Conservation (phyloP, 2,329 filamentous ascomycete species). For the Thermothelomyces thermophilus region DNA sequence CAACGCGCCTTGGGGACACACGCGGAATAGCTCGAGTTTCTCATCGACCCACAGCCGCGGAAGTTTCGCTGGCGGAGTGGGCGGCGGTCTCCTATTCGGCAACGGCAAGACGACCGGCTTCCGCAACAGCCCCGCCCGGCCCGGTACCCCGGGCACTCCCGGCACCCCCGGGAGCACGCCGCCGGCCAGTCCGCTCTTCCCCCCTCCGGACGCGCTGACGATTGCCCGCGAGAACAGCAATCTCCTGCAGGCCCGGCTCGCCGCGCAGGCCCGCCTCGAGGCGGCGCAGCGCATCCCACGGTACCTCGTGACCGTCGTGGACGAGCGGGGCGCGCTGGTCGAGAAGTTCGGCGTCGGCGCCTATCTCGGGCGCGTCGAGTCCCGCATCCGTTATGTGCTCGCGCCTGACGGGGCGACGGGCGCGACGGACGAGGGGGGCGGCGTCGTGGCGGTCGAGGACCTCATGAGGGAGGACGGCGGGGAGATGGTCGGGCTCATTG, state of each 20-base stretch:
- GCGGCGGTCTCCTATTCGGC: background rate
- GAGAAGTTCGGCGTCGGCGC: slow-evolving; percentile 51
- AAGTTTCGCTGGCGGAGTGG: background rate
- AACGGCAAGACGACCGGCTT: background rate
- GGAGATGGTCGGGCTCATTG: slow-evolving; percentile 31
- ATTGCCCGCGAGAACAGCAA: slow-evolving; percentile 36
- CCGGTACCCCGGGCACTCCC: background rate
- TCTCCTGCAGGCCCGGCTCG: slow-evolving; percentile 48
- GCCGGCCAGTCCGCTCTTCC: slow-evolving; percentile 13
- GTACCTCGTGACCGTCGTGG: slow-evolving; percentile 52
- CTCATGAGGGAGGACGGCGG: slow-evolving; percentile 43
- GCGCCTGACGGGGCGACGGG: slow-evolving; percentile 50
- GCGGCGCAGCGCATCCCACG: slow-evolving; percentile 46
- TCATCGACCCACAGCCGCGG: slow-evolving; percentile 12
- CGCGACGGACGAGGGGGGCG: slow-evolving; percentile 49
- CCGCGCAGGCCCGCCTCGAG: slow-evolving; percentile 60
- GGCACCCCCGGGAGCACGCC: background rate
- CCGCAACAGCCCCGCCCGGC: background rate
- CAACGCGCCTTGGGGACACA: slow-evolving; percentile 6
- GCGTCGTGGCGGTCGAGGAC: slow-evolving; percentile 47
- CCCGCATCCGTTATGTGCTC: slow-evolving; percentile 55
- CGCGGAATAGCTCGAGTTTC: slow-evolving; percentile 15
- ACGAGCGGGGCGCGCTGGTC: slow-evolving; percentile 44
- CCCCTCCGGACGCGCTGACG: slow-evolving; percentile 11
- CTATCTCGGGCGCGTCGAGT: slow-evolving; percentile 55